These are phyloP conservation scores for Yarrowia divulgata DNA, from an alignment of 805 yeast species.

Conservation along the genomic window DNA sequence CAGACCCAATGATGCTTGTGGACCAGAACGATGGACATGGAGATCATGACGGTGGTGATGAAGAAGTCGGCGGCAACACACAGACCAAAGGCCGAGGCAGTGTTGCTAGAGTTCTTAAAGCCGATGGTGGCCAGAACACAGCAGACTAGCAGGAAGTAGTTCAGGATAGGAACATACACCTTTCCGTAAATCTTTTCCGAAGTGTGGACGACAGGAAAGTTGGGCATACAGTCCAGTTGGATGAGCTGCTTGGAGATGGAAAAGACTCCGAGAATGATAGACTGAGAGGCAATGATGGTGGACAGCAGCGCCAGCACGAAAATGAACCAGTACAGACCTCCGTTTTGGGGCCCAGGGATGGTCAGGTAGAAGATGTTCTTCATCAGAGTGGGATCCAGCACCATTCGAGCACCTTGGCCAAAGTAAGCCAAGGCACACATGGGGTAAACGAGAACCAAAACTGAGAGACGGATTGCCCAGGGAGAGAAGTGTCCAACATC, in stretches of 20 bases:
- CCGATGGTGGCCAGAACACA: constrained; percentile 62
- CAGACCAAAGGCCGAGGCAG: constrained; percentile 65
- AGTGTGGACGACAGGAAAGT: constrained; percentile 56
- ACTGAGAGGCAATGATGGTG: constrained; percentile 67
- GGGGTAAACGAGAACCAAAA: constrained; percentile 59
- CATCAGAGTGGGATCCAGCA: constrained; percentile 53
- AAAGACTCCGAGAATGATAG: constrained; percentile 63
- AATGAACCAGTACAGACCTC: constrained; percentile 58
- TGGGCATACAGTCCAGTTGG: constrained; percentile 62
- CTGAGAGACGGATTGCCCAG: constrained; percentile 58
- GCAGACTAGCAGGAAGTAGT: constrained; percentile 60
- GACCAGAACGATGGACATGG: constrained; percentile 58
- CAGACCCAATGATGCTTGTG: constrained; percentile 52
- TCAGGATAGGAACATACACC: constrained; percentile 61
- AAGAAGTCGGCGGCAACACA: constrained; percentile 64
- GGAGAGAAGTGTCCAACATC: constrained; percentile 66
- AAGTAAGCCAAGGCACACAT: constrained; percentile 60
- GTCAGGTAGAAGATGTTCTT: constrained; percentile 58
- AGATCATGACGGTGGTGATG: constrained; percentile 58
- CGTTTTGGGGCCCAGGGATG: constrained; percentile 59
- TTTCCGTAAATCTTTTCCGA: constrained; percentile 58
- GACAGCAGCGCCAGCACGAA: constrained; percentile 62
- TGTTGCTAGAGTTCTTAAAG: constrained; percentile 52
- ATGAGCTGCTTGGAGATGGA: constrained; percentile 61
- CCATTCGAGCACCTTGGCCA: constrained; percentile 64